Evolutionary conservation across 169 alveolate species (phyloP).

Genomic region (Eimeria praecox): DNA sequence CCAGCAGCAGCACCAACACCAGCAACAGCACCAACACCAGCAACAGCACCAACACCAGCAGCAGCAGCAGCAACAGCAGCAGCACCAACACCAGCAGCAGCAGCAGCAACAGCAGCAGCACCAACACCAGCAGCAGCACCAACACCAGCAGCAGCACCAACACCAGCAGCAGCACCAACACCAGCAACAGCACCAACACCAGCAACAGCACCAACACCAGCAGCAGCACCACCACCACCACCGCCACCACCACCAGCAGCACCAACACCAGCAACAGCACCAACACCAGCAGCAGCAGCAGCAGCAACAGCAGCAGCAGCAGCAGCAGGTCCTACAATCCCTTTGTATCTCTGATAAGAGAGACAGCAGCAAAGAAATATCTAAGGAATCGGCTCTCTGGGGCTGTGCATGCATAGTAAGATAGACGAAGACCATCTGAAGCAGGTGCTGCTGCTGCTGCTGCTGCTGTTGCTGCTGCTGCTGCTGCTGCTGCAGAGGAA

Average conservation of each 20-base stretch:
- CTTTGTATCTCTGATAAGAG: constrained; percentile 51
- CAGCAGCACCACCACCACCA: neutral
- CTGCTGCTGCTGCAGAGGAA: neutral
- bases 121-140: neutral
- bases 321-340: constrained; percentile 58
- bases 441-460: neutral
- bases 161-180: neutral
- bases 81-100: neutral
- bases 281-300: constrained; percentile 4
- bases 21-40: neutral
- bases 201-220: neutral
- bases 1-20: neutral
- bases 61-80: constrained; percentile 42
- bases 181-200: neutral
- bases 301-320: constrained; percentile 14
- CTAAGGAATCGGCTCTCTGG: constrained; percentile 60
- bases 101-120: neutral
- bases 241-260: neutral
- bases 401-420: constrained; percentile 27
- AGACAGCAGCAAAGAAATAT: constrained; percentile 57
- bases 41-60: too few relatives aligned
- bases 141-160: constrained; percentile 19
- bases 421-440: neutral
- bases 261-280: neutral
- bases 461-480: neutral